phyloP scores from a whole-genome alignment of 2,329 filamentous ascomycete species.

The Cladorrhinum sp. region DNA sequence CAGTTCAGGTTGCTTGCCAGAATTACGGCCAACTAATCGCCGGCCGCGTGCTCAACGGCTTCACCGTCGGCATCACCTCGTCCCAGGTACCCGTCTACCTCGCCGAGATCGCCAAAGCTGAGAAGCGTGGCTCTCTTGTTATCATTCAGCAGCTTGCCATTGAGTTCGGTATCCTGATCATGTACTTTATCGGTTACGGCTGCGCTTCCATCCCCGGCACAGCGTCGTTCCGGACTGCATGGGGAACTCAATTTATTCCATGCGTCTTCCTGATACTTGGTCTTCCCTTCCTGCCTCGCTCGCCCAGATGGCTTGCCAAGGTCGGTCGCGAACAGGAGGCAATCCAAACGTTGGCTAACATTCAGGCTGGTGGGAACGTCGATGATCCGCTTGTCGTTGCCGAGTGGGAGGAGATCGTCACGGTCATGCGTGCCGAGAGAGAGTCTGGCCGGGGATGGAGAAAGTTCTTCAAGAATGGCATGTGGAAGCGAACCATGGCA shows the following conservation, averaged over 20 bases:
- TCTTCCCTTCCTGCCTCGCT: conserved; percentile 60
- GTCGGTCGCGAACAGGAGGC: conserved; percentile 58
- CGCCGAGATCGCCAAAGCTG: conserved; percentile 59
- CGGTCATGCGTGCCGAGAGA: conserved; percentile 37
- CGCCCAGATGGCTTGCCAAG: conserved; percentile 61
- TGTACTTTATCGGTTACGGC: conserved; percentile 66
- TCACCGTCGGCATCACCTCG: conserved; percentile 64
- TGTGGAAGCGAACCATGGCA: conserved; percentile 57
- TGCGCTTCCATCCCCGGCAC: conserved; percentile 58
- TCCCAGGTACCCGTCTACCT: conserved; percentile 68
- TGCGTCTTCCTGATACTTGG: conserved; percentile 55
- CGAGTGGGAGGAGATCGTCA: conserved; percentile 53
- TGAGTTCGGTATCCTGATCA: conserved; percentile 67
- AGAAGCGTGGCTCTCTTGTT: conserved; percentile 61
- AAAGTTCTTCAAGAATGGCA: conserved; percentile 44
- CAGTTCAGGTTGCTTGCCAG: conserved; percentile 56
- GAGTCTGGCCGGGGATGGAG: conserved; percentile 36
- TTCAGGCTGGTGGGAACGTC: conserved; percentile 55
- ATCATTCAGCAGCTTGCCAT: conserved; percentile 73
- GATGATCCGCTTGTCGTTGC: conserved; percentile 54
- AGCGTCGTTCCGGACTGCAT: conserved; percentile 60
- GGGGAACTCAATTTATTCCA: conserved; percentile 62
- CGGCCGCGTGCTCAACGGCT: conserved; percentile 59
- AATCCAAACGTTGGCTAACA: conserved; percentile 50
- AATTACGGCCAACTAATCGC: conserved; percentile 54